These are phyloP conservation scores for Daedaleopsis sinensis DNA, from an alignment of 768 basidiomycete species.

Conservation along the genomic window DNA sequence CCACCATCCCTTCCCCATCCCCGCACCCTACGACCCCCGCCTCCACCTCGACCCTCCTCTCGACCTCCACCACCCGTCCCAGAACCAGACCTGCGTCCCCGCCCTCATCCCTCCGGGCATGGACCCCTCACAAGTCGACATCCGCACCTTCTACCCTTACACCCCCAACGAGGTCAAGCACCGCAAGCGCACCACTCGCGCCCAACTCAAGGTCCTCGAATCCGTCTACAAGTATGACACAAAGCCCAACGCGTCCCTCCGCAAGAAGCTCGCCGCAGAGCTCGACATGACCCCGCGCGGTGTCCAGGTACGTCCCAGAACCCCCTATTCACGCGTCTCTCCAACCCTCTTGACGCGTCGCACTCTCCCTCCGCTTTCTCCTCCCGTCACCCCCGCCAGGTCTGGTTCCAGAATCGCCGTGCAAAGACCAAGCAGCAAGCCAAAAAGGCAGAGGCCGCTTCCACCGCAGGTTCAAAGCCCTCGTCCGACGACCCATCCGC, in stretches of 20 bases:
- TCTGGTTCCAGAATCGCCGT: constrained; percentile 90
- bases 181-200: constrained; percentile 83
- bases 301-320: constrained; percentile 83
- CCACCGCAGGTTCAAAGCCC: neutral
- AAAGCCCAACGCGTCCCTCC: constrained; percentile 83
- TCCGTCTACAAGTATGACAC: constrained; percentile 84
- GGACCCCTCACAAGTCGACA: constrained; percentile 75
- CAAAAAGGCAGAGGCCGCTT: constrained; percentile 42
- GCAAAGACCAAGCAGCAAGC: constrained; percentile 81
- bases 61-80: constrained; percentile 11
- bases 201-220: constrained; percentile 90
- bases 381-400: constrained; percentile 46
- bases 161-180: constrained; percentile 91
- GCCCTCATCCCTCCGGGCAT: constrained; percentile 52
- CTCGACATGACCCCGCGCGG: constrained; percentile 92
- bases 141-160: constrained; percentile 82
- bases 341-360: neutral
- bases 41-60: constrained; percentile 15
- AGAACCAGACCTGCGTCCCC: constrained; percentile 44
- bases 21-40: constrained; percentile 25
- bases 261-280: constrained; percentile 79
- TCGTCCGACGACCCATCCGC: constrained; percentile 2
- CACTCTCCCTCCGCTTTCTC: neutral
- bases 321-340: neutral
- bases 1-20: constrained; percentile 18